Base-by-base conservation (phyloP, 352 stramenopile species). In the Thraustochytrium sp. region DNA sequence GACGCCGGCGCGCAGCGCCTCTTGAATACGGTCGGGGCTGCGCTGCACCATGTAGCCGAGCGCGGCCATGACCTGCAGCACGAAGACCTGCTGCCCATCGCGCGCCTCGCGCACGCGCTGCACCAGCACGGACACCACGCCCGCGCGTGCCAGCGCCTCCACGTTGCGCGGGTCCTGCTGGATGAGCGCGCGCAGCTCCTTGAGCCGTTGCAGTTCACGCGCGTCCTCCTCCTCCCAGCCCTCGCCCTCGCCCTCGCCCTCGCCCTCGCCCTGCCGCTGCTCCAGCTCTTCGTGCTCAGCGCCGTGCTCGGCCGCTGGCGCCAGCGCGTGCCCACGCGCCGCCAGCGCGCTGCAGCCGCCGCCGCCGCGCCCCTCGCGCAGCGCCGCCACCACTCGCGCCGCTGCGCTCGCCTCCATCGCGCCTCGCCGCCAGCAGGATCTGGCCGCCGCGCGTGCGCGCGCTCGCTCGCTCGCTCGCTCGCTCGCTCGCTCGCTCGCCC, bases 41-140 rank as follows among this genome's bases (percentile, higher is more conserved):
- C 63, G 76, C 31, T 80, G 68, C n/a, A 80, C 53, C 68, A 80
- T 46, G 68, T 51, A 80, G 8, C 48, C 68, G 2, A 80, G 68
- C 51, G 68, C 42, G 21, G 68, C 68, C 31, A 80, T 46, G 5
- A 75, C 38, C 42, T 80, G 68, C 29, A 80, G 51, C 46, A 80
- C 31, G 53, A 55, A 80, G 23, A 80, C 46, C 53, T 80, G 68
- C 21, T 80, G 8, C 8, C 13, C 9, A 13, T 63, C 11, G 4
- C 21, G 46, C 26, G 46, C 63, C 13, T 9, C 21, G 18, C 13
- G 16, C 5, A 80, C 23, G 21, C 40, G 31, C 21, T 48, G 26
- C 44, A 80, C 68, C 13, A 80, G 68, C 13, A 80, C 68, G 5
- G 23, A 23, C 26, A 80, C 31, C 16, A 80, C 11, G n/a, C 68